Conservation (phyloP, 345 rosid genomes). For the Clausena lansium region DNA sequence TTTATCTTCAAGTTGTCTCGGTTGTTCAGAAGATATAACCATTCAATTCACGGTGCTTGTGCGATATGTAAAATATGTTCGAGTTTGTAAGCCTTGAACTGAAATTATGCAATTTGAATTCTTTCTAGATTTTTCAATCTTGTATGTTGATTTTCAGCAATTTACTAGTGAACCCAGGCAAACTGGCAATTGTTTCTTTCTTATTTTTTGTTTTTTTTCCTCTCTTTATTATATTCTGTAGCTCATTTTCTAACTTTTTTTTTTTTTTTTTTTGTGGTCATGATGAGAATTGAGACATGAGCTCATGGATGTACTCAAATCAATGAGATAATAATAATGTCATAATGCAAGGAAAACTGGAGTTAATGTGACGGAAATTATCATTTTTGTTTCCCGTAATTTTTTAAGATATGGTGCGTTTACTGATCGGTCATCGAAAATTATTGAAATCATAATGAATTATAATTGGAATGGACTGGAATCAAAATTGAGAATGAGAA, state of each 20-base stretch:
- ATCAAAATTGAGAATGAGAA: no score
- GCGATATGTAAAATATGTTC: neutral
- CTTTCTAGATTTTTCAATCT: neutral
- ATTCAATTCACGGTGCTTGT: neutral
- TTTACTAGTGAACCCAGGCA: neutral
- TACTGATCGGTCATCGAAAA: no score
- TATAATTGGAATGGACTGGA: no score
- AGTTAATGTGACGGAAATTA: no score
- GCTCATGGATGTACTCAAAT: neutral
- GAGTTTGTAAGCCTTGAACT: neutral
- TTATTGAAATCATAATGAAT: no score
- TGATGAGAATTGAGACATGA: neutral
- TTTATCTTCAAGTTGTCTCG: neutral
- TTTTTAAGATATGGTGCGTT: no score
- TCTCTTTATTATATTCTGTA: no score
- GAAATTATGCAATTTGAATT: neutral
- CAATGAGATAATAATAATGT: neutral
- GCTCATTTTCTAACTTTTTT: no score
- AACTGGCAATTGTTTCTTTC: neutral
- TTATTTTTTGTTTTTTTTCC: no score
- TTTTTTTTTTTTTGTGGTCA: neutral
- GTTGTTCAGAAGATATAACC: neutral
- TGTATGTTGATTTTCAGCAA: neutral
- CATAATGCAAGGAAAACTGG: no score
- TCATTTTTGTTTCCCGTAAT: no score